Percentiles rank a stretch among this genome's conserved stretches.
Evolutionary conservation across 805 yeast genomes (phyloP).

Genomic region (Wickerhamiella siamensis): DNA sequence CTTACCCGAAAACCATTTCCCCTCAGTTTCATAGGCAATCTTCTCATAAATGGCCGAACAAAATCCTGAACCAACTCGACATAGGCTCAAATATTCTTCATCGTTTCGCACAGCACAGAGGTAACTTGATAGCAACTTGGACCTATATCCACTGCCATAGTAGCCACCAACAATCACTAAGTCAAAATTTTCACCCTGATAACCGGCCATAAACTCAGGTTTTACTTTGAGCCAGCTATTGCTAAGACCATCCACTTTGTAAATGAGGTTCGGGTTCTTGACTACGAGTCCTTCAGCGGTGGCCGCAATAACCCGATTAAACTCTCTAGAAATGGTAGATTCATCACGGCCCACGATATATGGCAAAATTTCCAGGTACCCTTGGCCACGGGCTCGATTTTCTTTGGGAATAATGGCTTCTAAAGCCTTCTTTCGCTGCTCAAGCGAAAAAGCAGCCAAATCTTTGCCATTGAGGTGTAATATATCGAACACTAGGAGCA

Average conservation of each 20-base stretch:
- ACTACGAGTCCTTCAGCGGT: conserved; percentile 73
- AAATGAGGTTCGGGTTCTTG: conserved; percentile 46
- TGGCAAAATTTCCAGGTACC: conserved; percentile 18
- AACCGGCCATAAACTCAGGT: conserved; percentile 69
- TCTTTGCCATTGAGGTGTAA: conserved; percentile 53
- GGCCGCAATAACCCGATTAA: conserved; percentile 42
- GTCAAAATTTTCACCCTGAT: conserved; percentile 78
- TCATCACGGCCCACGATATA: conserved; percentile 31
- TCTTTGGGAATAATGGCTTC: conserved; percentile 30
- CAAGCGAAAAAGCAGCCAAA: conserved; percentile 39
- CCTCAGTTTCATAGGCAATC: conserved; percentile 42
- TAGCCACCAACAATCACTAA: conserved; percentile 64
- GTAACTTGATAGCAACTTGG: conserved; percentile 33
- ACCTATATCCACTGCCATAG: conserved; percentile 45
- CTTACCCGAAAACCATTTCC: conserved; percentile 38
- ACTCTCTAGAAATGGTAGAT: conserved; percentile 39
- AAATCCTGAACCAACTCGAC: conserved; percentile 77
- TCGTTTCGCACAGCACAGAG: conserved; percentile 53
- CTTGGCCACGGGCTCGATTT: conserved; percentile 3
- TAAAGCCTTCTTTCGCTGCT: conserved; percentile 42
- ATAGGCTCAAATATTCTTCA: conserved; percentile 44
- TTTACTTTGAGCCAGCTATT: conserved; percentile 77
- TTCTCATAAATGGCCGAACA: conserved; percentile 44
- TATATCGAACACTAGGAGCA: conserved; percentile 52
- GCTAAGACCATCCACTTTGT: conserved; percentile 45